Percentiles rank a stretch among this genome's conserved stretches.
phyloP scores from a whole-genome alignment of 2,329 filamentous ascomycete species.

The Tympanopsis confertula region DNA sequence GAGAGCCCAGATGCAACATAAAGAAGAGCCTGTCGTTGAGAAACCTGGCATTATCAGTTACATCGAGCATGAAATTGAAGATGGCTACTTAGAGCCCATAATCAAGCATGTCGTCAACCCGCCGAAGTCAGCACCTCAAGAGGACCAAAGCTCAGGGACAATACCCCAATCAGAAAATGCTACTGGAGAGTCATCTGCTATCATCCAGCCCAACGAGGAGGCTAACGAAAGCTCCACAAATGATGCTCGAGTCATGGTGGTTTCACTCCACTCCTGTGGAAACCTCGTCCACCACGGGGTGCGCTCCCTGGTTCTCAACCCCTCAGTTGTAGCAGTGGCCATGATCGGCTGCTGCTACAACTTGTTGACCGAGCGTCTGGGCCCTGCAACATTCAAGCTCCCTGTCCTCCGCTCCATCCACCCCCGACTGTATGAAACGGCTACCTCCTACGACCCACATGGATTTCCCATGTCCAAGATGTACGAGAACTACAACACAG shows the following conservation, averaged over 20 bases:
- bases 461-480: constrained; percentile 56
- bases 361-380: constrained; percentile 53
- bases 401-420: constrained; percentile 30
- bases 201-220: not conserved
- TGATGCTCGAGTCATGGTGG: constrained; percentile 9
- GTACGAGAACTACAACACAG: constrained; percentile 13
- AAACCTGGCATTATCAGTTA: not conserved
- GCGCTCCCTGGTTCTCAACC: constrained; percentile 47
- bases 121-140: not conserved
- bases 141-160: too few relatives aligned
- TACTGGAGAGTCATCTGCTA: not conserved
- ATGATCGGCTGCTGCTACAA: constrained; percentile 65
- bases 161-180: too few relatives aligned
- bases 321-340: constrained; percentile 49
- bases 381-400: constrained; percentile 43
- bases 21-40: not conserved
- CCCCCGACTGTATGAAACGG: constrained; percentile 39
- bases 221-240: not conserved
- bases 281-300: constrained; percentile 59
- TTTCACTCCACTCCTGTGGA: constrained; percentile 58
- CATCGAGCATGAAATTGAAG: constrained; percentile 1
- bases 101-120: constrained; percentile 1
- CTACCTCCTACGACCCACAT: constrained; percentile 45
- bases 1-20: too few relatives aligned
- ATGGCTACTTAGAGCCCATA: constrained; percentile 1